A percentile compares a stretch with the other conserved stretches of the same genome.
Evolutionary conservation across 257 asterid genomes (phyloP).

Genomic region (Dorcoceras hygrometricum): DNA sequence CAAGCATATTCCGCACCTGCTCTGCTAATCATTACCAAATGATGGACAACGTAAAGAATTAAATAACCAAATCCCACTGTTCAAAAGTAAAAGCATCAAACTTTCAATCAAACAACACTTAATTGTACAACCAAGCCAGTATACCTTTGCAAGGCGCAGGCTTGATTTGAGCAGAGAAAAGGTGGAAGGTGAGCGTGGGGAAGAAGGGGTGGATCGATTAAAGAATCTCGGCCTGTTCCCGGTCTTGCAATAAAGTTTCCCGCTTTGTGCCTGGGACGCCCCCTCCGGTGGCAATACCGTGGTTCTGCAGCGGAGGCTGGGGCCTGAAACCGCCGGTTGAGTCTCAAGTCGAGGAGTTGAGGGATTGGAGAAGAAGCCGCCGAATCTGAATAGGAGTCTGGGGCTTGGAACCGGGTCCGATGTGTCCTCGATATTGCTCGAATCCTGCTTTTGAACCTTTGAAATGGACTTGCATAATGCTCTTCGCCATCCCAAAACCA

Average conservation of each 20-base stretch:
- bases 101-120: background rate
- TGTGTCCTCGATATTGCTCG: slow-evolving; percentile 27
- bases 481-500: slow-evolving; percentile 93
- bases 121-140: background rate
- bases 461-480: slow-evolving; percentile 91
- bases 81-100: background rate
- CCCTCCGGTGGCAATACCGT: slow-evolving; percentile 20
- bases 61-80: slow-evolving; percentile 25
- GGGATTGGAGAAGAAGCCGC: slow-evolving; percentile 69
- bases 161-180: slow-evolving; percentile 72
- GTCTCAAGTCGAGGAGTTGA: slow-evolving; percentile 80
- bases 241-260: slow-evolving; percentile 64
- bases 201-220: slow-evolving; percentile 71
- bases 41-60: background rate
- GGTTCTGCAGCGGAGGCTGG: slow-evolving; percentile 54
- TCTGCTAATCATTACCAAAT: slow-evolving; percentile 45
- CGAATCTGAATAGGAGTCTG: slow-evolving; percentile 40
- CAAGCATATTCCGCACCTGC: slow-evolving; percentile 76
- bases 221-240: slow-evolving; percentile 56
- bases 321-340: slow-evolving; percentile 42
- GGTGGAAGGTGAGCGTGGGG: slow-evolving; percentile 91
- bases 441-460: slow-evolving; percentile 45
- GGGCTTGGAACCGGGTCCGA: slow-evolving; percentile 48
- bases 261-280: slow-evolving; percentile 40
- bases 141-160: slow-evolving; percentile 60